These are phyloP conservation scores for Verticillium tricorpus DNA, from an alignment of 2,329 filamentous ascomycete species.

Conservation along the genomic window DNA sequence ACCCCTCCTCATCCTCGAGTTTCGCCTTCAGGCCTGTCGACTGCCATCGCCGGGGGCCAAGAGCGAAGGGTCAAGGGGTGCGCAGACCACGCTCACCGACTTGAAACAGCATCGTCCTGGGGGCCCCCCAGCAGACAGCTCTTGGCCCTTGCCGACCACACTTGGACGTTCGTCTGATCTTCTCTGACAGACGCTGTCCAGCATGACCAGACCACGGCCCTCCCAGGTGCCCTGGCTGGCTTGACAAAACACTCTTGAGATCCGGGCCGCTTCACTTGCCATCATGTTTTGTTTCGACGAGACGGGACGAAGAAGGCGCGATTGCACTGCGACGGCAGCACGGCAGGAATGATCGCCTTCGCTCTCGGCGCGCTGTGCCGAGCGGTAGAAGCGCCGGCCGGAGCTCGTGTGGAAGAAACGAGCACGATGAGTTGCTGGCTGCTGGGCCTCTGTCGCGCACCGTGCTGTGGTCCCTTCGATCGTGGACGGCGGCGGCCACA, in stretches of 20 bases:
- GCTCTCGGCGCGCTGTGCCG: background rate
- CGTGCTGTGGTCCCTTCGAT: background rate
- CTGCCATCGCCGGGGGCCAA: slow-evolving; percentile 7
- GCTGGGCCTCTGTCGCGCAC: background rate
- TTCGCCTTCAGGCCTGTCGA: slow-evolving; percentile 10
- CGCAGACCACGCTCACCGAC: slow-evolving; percentile 4
- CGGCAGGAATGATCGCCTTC: background rate
- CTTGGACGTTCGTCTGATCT: slow-evolving; percentile 13
- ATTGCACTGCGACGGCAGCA: background rate
- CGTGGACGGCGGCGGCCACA: background rate
- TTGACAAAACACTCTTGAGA: slow-evolving; percentile 12
- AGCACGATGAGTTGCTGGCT: background rate
- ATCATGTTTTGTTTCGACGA: slow-evolving; percentile 1
- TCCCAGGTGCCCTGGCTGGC: background rate
- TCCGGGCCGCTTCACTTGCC: slow-evolving; percentile 9
- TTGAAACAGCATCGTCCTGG: slow-evolving; percentile 1
- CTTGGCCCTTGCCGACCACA: slow-evolving; percentile 3
- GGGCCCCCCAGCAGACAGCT: background rate
- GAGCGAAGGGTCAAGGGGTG: slow-evolving; percentile 2
- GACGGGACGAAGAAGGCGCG: background rate
- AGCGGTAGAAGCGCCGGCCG: background rate
- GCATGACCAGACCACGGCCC: slow-evolving; percentile 4
- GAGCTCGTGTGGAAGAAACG: background rate
- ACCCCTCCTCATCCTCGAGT: background rate
- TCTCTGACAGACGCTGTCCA: slow-evolving; percentile 11